phyloP scores from a whole-genome alignment of 768 basidiomycete species.

The Termitomyces sp. region DNA sequence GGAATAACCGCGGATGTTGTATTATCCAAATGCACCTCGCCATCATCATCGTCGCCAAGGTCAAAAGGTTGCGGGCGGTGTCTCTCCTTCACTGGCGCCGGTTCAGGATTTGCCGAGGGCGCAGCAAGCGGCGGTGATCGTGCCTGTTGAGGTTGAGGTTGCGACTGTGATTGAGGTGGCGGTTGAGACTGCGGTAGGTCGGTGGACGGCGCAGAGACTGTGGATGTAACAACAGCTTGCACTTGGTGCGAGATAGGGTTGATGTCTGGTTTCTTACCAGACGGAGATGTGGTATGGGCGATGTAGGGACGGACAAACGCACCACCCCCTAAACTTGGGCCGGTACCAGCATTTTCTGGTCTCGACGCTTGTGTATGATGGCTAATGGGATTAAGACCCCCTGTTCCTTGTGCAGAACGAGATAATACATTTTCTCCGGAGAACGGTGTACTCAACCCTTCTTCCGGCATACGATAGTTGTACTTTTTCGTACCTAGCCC shows the following conservation, averaged over 20 bases:
- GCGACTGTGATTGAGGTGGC: neutral
- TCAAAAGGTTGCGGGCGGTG: constrained; percentile 10
- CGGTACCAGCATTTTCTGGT: constrained; percentile 9
- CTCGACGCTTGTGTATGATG: constrained; percentile 22
- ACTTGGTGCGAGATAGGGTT: constrained; percentile 41
- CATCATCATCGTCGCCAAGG: constrained; percentile 27
- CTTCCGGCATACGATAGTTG: constrained; percentile 10
- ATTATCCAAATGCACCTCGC: constrained; percentile 6
- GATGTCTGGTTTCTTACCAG: constrained; percentile 19
- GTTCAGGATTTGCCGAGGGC: neutral
- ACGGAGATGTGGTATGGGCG: constrained; percentile 12
- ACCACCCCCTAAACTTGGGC: constrained; percentile 5
- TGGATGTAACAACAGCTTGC: constrained; percentile 13
- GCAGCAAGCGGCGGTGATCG: constrained; percentile 9
- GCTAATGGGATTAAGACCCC: constrained; percentile 30
- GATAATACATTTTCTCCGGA: neutral
- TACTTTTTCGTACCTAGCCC: constrained; percentile 18
- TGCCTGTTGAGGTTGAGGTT: neutral
- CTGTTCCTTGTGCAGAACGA: constrained; percentile 3
- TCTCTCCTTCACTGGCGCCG: constrained; percentile 9
- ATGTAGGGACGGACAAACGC: constrained; percentile 27
- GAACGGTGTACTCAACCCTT: constrained; percentile 1
- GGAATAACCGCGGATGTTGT: neutral
- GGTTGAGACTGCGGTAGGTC: neutral
- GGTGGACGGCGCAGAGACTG: neutral